These are phyloP conservation scores for Tylopilus balloui DNA, from an alignment of 768 basidiomycete species.

Conservation along the genomic window DNA sequence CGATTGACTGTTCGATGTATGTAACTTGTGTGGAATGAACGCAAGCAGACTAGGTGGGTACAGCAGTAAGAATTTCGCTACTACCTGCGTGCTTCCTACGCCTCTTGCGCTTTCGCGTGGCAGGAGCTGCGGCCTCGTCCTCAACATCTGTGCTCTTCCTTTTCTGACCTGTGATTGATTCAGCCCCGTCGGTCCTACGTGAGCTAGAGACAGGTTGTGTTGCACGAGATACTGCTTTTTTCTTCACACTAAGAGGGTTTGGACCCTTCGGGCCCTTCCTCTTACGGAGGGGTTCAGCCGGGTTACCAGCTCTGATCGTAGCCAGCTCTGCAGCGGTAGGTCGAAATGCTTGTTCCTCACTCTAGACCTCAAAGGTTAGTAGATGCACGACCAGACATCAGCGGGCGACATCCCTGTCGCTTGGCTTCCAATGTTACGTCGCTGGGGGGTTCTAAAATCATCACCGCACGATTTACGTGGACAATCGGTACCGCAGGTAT, in stretches of 20 bases:
- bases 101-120: slow-evolving; percentile 22
- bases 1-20: not conserved
- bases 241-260: slow-evolving; percentile 91
- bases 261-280: slow-evolving; percentile 77
- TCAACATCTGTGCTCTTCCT: slow-evolving; percentile 9
- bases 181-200: not conserved
- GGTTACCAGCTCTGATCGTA: slow-evolving; percentile 34
- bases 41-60: not conserved
- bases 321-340: slow-evolving; percentile 47
- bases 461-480: slow-evolving; percentile 87
- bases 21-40: not conserved
- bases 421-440: slow-evolving; percentile 71
- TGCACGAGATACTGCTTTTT: slow-evolving; percentile 49
- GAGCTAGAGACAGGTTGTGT: not conserved
- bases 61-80: not conserved
- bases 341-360: slow-evolving; percentile 57
- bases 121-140: not conserved
- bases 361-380: slow-evolving; percentile 36
- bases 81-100: slow-evolving; percentile 11
- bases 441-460: slow-evolving; percentile 89
- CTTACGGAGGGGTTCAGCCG: slow-evolving; percentile 45
- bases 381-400: not conserved
- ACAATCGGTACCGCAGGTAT: slow-evolving; percentile 87
- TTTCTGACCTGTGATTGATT: slow-evolving; percentile 12
- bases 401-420: slow-evolving; percentile 40